phyloP scores from a whole-genome alignment of 192 early-diverging fungal genomes.

The Podochytrium sp. region DNA sequence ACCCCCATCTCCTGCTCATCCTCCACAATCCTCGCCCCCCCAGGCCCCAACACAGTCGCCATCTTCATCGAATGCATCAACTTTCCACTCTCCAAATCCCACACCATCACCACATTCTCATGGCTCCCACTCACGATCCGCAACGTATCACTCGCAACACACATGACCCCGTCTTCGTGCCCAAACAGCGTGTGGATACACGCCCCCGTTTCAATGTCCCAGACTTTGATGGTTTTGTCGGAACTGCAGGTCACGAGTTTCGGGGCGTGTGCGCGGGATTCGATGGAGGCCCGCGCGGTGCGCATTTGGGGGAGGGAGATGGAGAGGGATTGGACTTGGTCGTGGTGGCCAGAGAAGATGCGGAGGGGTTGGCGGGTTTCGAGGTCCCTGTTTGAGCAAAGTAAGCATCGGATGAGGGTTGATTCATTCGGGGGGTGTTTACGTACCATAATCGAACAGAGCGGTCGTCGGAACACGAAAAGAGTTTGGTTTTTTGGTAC shows the following conservation, averaged over 20 bases:
- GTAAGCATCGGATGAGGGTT: not conserved
- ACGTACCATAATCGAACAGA: constrained; percentile 55
- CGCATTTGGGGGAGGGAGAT: constrained; percentile 29
- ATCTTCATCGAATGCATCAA: constrained; percentile 68
- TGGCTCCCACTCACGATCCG: constrained; percentile 82
- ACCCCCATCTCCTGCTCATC: constrained; percentile 80
- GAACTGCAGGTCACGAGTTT: constrained; percentile 90
- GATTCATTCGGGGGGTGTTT: constrained; percentile 32
- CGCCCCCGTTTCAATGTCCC: constrained; percentile 86
- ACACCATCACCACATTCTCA: constrained; percentile 90
- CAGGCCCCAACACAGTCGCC: constrained; percentile 78
- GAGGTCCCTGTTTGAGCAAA: constrained; percentile 55
- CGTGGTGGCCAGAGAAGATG: constrained; percentile 53
- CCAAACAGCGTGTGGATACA: constrained; percentile 78
- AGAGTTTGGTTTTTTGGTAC: constrained; percentile 51
- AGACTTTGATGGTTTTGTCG: constrained; percentile 90
- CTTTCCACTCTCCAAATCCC: constrained; percentile 80
- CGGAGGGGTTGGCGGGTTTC: constrained; percentile 68
- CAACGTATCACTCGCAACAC: constrained; percentile 71
- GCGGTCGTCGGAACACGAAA: constrained; percentile 90
- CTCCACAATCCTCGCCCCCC: constrained; percentile 80
- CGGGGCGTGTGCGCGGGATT: constrained; percentile 32
- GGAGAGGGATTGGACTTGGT: constrained; percentile 48
- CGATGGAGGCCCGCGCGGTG: constrained; percentile 29
- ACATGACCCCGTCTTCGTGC: constrained; percentile 87